These are phyloP conservation scores for Fomitopsis pinicola DNA, from an alignment of 1,284 basidiomycete genomes.

Conservation along the genomic window DNA sequence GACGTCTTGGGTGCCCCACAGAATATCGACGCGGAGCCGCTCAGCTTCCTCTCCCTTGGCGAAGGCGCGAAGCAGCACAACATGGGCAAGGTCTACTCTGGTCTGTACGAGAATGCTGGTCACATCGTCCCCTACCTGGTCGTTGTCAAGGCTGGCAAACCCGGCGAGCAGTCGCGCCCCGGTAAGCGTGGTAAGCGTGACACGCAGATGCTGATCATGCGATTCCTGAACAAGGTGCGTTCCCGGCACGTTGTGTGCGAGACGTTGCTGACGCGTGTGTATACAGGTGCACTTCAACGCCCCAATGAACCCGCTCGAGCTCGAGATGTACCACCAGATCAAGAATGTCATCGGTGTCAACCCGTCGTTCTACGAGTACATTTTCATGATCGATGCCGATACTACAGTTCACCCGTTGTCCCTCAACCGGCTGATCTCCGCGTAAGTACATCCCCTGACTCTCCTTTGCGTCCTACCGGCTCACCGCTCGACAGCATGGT, in stretches of 20 bases:
- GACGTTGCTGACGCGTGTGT: neutral
- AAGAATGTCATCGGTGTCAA: slow-evolving; percentile 99
- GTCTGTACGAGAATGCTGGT: slow-evolving; percentile 90
- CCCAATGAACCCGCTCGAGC: slow-evolving; percentile 94
- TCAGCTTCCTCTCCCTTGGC: slow-evolving; percentile 91
- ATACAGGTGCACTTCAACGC: slow-evolving; percentile 89
- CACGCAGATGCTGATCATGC: slow-evolving; percentile 94
- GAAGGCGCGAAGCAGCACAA: slow-evolving; percentile 97
- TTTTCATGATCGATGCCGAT: slow-evolving; percentile 97
- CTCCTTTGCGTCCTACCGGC: neutral
- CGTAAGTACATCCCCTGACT: slow-evolving; percentile 46
- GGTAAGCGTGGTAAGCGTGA: slow-evolving; percentile 98
- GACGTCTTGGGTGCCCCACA: slow-evolving; percentile 96
- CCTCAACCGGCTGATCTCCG: slow-evolving; percentile 77
- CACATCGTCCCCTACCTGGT: slow-evolving; percentile 97
- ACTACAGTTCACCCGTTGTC: slow-evolving; percentile 87
- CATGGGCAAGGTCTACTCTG: slow-evolving; percentile 98
- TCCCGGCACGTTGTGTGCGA: neutral
- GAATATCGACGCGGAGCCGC: slow-evolving; percentile 89
- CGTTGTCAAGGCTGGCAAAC: slow-evolving; percentile 96
- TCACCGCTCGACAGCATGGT: slow-evolving; percentile 58
- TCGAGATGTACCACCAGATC: slow-evolving; percentile 99
- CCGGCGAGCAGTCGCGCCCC: slow-evolving; percentile 87
- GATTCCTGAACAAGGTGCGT: slow-evolving; percentile 90
- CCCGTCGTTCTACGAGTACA: slow-evolving; percentile 96